Conservation (phyloP, 2,329 filamentous ascomycete species). For the Beauveria sp. region DNA sequence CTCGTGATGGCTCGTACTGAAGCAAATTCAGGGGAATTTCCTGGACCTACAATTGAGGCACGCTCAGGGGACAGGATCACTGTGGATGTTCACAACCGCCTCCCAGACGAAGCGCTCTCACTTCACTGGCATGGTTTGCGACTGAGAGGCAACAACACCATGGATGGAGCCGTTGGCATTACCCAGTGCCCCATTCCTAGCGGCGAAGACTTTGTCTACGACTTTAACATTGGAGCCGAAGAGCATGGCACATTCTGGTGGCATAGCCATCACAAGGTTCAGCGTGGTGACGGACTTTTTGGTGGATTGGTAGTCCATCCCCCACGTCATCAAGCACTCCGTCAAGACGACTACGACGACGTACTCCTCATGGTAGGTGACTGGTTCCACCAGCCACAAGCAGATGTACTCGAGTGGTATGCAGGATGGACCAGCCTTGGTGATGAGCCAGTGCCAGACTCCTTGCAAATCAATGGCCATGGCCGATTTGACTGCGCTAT, state of each 20-base stretch:
- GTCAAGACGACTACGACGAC: conserved; percentile 29
- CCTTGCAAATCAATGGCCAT: conserved; percentile 28
- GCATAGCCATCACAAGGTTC: conserved; percentile 47
- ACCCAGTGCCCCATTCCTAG: conserved; percentile 35
- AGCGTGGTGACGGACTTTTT: conserved; percentile 45
- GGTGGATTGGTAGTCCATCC: conserved; percentile 51
- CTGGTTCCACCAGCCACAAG: conserved; percentile 31
- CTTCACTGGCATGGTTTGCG: conserved; percentile 44
- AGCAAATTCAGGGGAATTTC: conserved; percentile 12
- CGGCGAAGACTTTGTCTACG: conserved; percentile 28
- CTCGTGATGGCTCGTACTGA: neutral
- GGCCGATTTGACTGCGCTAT: conserved; percentile 24
- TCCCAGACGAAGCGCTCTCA: conserved; percentile 37
- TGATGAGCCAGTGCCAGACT: conserved; percentile 30
- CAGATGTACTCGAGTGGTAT: conserved; percentile 25
- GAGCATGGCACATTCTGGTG: conserved; percentile 52
- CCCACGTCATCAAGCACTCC: conserved; percentile 27
- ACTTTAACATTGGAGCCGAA: conserved; percentile 45
- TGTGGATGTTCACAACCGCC: conserved; percentile 59
- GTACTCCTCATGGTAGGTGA: conserved; percentile 42
- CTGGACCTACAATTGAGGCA: conserved; percentile 40
- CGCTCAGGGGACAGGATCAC: conserved; percentile 46
- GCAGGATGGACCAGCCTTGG: conserved; percentile 28
- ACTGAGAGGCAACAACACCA: conserved; percentile 35
- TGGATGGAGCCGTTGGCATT: conserved; percentile 38